Evolutionary conservation across 352 stramenopile species (phyloP), one percentile per base, ranked within the genome.

Genomic region (Phytophthora chlamydospora): DNA sequence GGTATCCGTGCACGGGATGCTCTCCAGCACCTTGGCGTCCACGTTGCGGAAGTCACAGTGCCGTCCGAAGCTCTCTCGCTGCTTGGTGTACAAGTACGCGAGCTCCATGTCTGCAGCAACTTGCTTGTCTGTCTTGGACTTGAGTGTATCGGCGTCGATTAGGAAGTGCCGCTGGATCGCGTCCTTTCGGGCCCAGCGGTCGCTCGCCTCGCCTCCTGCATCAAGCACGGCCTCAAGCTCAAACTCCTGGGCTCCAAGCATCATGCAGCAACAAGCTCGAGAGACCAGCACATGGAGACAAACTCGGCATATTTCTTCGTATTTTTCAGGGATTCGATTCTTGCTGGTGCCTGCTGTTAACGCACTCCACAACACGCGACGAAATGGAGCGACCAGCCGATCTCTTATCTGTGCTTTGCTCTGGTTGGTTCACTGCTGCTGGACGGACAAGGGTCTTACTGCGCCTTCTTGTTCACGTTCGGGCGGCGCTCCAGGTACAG

Each of bases 31-130:
- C 58, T 95, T 88, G 45, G 90, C 88, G 21, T 97, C 88, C 32
- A 95, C 87, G 56, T 94, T 88, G 50, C 78, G 81, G 60, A 98
- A 98, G 56, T 96, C 85, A 68, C 88, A 97, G 65, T 97, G 69
- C 31, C 95, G 92, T 8, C 96, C 96, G 57, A 98, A 98, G 40
- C 97, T 94, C 39, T 84, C 88, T 21, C 95, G 77, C n/a, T 85
- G 73, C 75, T 97, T 97, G 10, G 85, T 96, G 62, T 97, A 97
- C 36, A 94, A 73, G 60, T 97, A 96, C 48, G 86, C 87, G 34
- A 97, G 83, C 72, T 97, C 88, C 87, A 96, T 96, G 21, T n/a
- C 16, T 53, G 31, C 33, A 35, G 12, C 16, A 13, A 49, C n/a
- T 43, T 43, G n/a, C 44, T 36, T 19, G 13, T 48, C 21, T 24